Percentiles rank a stretch among this genome's conserved stretches.
These are phyloP conservation scores for Solanum commersonii DNA, from an alignment of 257 asterid genomes.

Conservation along the genomic window DNA sequence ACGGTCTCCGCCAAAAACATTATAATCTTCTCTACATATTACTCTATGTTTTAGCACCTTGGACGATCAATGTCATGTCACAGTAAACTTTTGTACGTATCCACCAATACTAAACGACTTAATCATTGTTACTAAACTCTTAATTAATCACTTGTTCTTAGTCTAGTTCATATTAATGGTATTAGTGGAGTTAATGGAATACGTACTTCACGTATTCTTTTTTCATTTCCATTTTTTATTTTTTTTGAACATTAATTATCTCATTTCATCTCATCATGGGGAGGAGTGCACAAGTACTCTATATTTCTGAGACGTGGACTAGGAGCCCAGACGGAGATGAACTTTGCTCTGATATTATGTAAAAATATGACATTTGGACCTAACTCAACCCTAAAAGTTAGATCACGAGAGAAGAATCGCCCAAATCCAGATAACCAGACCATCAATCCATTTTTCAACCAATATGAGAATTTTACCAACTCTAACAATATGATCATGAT, in stretches of 20 bases:
- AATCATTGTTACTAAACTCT: background rate
- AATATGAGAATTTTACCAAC: no score
- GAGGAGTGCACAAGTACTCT: background rate
- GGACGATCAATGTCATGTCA: background rate
- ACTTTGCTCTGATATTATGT: background rate
- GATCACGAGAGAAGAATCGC: no score
- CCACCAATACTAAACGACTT: background rate
- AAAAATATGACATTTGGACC: no score
- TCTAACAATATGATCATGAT: no score
- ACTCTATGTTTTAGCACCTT: background rate
- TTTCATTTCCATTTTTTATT: background rate
- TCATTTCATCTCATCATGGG: no score
- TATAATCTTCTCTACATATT: background rate
- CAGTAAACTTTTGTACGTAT: background rate
- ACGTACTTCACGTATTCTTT: background rate
- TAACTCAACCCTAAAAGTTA: no score
- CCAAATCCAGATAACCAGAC: no score
- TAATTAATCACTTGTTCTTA: background rate
- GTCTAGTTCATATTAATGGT: background rate
- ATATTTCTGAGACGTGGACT: no score
- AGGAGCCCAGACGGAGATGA: accelerated
- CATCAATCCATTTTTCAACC: no score
- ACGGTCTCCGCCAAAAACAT: background rate
- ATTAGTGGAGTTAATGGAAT: background rate
- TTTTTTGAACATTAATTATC: background rate